Evolutionary conservation across 1,139 yeast species (phyloP), one percentile per base, ranked within the genome.

Genomic region (Yamadazyma oceani): DNA sequence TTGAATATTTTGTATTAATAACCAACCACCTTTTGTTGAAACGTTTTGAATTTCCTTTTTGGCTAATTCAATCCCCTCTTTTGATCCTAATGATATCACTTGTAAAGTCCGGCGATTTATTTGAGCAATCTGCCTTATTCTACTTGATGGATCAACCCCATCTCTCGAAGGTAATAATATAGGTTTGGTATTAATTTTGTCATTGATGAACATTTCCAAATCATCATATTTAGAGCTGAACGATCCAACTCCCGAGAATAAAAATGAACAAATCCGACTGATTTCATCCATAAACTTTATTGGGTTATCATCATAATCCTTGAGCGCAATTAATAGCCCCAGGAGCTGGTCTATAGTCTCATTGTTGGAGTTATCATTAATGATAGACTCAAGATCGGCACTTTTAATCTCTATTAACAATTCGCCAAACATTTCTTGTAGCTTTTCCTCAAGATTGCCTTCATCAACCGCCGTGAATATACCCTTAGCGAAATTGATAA

Each of bases 1-100:
- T 46, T 89, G 96, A 11, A 85, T 69, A 51, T 89, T 89, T 54
- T 89, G 95, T 32, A 89, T 59, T 26, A 88, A 51, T 1, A 89
- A 57, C 96, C 96, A 88, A 2, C 59, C 51, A 1, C 85, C 87
- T 4, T 56, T 57, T 17, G 57, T 60, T 1, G 72, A 53, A 0
- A 78, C 77, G 9, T 52, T 55, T 2, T 60, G 57, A n/a, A 89
- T 58, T 14, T 78, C 78, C 33, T 64, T 61, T 28, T 73, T 76
- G 0, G 90, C 94, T 31, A 66, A 61, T 8, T 64, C 72, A 5
- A 69, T 58, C 12, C 88, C 84, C 57, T 88, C 96, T 23, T 59
- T 59, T 0, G 96, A 79, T 0, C 97, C 97, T 77, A 89, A 71
- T 0, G 96, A 79, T 24, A 86, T 71, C 1, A 76, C 60, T 0